A percentile compares a stretch with the other conserved stretches of the same genome.
These are phyloP conservation scores for Gastrolobium villosum DNA, from an alignment of 306 rosid species.

Conservation along the genomic window DNA sequence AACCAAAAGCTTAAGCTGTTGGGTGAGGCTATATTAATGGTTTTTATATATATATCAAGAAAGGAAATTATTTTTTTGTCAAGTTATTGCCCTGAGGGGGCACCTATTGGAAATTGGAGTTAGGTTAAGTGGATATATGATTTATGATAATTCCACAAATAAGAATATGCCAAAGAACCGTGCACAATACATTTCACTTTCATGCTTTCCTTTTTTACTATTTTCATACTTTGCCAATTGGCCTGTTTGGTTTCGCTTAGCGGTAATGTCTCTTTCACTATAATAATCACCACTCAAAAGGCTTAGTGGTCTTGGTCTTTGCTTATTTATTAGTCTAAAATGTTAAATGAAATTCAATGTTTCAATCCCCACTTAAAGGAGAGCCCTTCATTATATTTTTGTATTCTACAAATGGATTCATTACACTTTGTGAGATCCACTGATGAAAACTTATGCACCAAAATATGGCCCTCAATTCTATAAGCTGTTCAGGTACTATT, in stretches of 20 bases:
- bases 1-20: too few relatives aligned
- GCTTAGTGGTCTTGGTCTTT: constrained; percentile 36
- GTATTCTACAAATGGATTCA: constrained; percentile 36
- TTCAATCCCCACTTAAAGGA: constrained; percentile 38
- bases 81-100: constrained; percentile 18
- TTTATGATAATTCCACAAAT: constrained; percentile 28
- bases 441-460: constrained; percentile 23
- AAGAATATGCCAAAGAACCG: constrained; percentile 44
- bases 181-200: constrained; percentile 41
- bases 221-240: constrained; percentile 24
- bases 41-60: too few relatives aligned
- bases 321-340: constrained; percentile 31
- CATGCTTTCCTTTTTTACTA: constrained; percentile 25
- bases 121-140: constrained; percentile 45
- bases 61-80: constrained; percentile 1
- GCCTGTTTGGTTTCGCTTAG: constrained; percentile 41
- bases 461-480: constrained; percentile 10
- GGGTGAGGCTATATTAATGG: too few relatives aligned
- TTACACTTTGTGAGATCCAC: constrained; percentile 39
- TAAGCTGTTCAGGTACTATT: background rate
- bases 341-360: constrained; percentile 37
- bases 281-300: constrained; percentile 50
- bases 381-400: constrained; percentile 30
- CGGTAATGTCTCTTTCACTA: constrained; percentile 51
- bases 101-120: constrained; percentile 38